Evolutionary conservation across 179 eudicot genomes (phyloP), one percentile per base, ranked within the genome.

Genomic region (Beta corolliflora): DNA sequence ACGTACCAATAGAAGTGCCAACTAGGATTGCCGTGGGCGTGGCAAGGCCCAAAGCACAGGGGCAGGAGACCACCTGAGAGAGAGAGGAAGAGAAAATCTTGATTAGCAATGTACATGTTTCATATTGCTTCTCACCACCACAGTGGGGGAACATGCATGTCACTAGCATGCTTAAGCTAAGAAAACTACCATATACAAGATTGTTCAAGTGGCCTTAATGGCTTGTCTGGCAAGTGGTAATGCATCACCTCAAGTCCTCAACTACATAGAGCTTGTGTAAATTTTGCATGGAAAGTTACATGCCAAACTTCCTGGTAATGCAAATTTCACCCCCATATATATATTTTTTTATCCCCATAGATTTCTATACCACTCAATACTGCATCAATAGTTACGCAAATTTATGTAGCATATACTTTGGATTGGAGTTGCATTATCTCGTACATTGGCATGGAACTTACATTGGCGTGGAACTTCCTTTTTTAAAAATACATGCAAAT

Each of bases 21-120:
- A 95, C 98, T 66, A 95, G 90, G 80, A 95, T 94, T 83, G 99
- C 99, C 12, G 98, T 95, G 58, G 99, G 99, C 67, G 99, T 95
- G 76, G 99, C 99, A 84, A 95, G 99, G 85, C 99, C 99, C 81
- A 95, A 88, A 55, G 99, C 99, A 86, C 98, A 95, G 50, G 99
- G 99, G 82, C 98, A 95, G 80, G 99, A 95, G 75, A 95, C 99
- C 67, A 95, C 99, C 99, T 95, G 91, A 45, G 41, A 55, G 59
- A 80, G 52, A 78, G 75, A 70, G 23, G 69, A 25, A 78, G 45
- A 46, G 23, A 54, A 23, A 16, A 58, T 58, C 12, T 44, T 44
- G 21, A 18, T 18, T 14, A 5, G 29, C 5, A 29, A 65, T 31
- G 64, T 65, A 64, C n/a, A 25, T 29, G 11, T 19, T 3, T n/a